Evolutionary conservation across 148 eudicot species (phyloP), one percentile per base, ranked within the genome.

Genomic region (Cornus controversa): DNA sequence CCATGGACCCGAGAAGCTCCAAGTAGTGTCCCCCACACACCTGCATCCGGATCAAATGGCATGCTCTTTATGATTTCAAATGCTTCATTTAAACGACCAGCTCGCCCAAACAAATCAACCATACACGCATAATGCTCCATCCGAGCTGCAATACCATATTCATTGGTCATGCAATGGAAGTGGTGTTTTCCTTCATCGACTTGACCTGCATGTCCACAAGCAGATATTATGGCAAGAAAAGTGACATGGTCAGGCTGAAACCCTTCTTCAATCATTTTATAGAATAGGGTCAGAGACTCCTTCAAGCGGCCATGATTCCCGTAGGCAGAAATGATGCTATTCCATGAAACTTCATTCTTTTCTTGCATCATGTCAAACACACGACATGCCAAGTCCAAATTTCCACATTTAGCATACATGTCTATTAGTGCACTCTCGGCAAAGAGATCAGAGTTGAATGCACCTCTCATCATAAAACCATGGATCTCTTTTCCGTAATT

Each of bases 81-180:
- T 31, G 93, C 96, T 78, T 89, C 89, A 24, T 53, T 74, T 65
- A 89, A 76, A 65, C 83, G 72, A 74, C 89, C 93, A 15, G 91
- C 90, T 67, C 93, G 86, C 13, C 89, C 91, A 42, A 85, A 85
- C 54, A 86, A 81, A 74, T 91, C 93, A 26, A 89, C 87, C 82
- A 89, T 79, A 69, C 91, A 88, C n/a, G 93, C 89, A 78, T 89
- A 89, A 68, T 91, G 93, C 84, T 87, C 96, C 76, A 85, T 76
- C 73, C 79, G 82, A 22, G 93, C 84, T 28, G 71, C 28, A 75
- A 91, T 68, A 28, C 77, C 69, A 68, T 88, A 84, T 26, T 77
- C 78, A 57, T 79, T 54, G 7, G 67, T 53, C 91, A 88, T 88
- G 69, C 69, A 57, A 8, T 76, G 64, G 66, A 90, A 90, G 79